Base-by-base conservation (phyloP, 129 eudicot genomes). In the Flaveria ramosissima region DNA sequence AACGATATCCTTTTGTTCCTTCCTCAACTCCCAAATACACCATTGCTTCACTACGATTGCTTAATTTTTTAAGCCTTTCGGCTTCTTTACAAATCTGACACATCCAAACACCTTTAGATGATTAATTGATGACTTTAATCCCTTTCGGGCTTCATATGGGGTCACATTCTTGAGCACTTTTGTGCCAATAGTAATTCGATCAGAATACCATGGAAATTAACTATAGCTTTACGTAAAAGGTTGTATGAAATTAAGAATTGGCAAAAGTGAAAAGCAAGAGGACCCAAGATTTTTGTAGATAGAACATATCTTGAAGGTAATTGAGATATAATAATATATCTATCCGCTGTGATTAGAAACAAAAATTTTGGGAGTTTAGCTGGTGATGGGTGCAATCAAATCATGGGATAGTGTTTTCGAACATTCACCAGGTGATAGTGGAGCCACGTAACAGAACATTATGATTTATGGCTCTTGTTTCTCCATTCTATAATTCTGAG, bases 271-370 rank as follows among this genome's bases (percentile, higher is more conserved):
- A 71, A 65, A 52, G 45, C 50, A 42, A 79, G 63, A 76, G 52
- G 84, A 77, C 82, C 83, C 83, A 30, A 41, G 68, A 81, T 77
- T 68, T 66, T 71, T 66, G 61, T 51, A 52, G 83, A 80, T 80
- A 80, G 79, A 64, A 72, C 10, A 73, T 74, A 73, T 73, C 83
- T 73, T 24, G 50, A 80, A 57, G 17, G 62, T 51, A 69, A 39
- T 60, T 60, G 6, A 26, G 77, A 32, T 57, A 65, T 73, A 50
- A 68, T 68, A 68, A n/a, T 52, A n/a, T 32, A 50, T n/a, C n/a
- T 21, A 47, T 15, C 4, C 6, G 7, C 14, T 70, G 45, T 63
- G 74, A 68, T 42, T 68, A 65, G 2, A 36, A 32, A 65, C 1
- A 27, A 30, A 63, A 11, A 43, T 55, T 24, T 23, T 77, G 48